phyloP scores from a whole-genome alignment of 495 filamentous ascomycete species.

The Aspergillus ellipticus region DNA sequence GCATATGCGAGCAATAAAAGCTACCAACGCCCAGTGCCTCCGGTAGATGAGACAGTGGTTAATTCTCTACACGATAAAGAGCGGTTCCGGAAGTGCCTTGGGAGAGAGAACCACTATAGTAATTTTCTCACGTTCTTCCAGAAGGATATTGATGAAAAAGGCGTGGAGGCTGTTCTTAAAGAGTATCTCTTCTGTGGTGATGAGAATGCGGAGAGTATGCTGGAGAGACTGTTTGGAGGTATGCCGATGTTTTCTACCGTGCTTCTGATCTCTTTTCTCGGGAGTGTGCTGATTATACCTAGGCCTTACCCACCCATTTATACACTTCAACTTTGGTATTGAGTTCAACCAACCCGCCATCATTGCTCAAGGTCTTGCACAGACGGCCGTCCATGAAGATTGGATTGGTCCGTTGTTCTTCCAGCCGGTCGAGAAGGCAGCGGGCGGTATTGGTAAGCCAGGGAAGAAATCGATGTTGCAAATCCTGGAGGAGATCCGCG shows the following conservation, averaged over 20 bases:
- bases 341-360: slow-evolving; percentile 80
- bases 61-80: slow-evolving; percentile 48
- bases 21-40: slow-evolving; percentile 55
- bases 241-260: slow-evolving; percentile 1
- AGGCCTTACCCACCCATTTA: slow-evolving; percentile 76
- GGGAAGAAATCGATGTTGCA: slow-evolving; percentile 50
- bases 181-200: slow-evolving; percentile 64
- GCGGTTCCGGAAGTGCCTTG: slow-evolving; percentile 50
- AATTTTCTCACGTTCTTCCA: slow-evolving; percentile 73
- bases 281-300: slow-evolving; percentile 1
- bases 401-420: slow-evolving; percentile 49
- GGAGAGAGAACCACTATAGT: slow-evolving; percentile 52
- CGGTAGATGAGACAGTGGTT: slow-evolving; percentile 41
- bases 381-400: slow-evolving; percentile 60
- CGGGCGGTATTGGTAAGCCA: slow-evolving; percentile 25
- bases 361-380: slow-evolving; percentile 74
- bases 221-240: slow-evolving; percentile 56
- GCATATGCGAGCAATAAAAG: slow-evolving; percentile 55
- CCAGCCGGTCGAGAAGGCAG: slow-evolving; percentile 49
- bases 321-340: slow-evolving; percentile 79
- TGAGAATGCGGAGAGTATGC: slow-evolving; percentile 57
- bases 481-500: slow-evolving; percentile 55
- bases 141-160: slow-evolving; percentile 59
- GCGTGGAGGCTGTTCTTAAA: slow-evolving; percentile 54
- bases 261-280: background rate